Evolutionary conservation across 169 alveolate genomes (phyloP).

Genomic region (Eimeria acervulina): DNA sequence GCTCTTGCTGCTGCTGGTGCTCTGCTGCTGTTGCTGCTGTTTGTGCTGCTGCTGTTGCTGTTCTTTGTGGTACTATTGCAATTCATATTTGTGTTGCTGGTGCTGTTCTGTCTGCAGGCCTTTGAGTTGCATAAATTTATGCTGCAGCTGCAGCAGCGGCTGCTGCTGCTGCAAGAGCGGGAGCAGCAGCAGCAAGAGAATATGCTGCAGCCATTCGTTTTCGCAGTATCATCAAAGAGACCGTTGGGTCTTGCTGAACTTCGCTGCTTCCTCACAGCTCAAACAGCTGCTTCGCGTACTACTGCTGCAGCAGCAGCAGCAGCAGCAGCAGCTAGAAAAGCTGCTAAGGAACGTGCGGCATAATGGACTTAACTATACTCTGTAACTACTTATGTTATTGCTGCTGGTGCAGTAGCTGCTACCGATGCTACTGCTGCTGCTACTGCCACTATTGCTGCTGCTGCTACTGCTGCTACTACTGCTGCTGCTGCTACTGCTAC

Average conservation of each 20-base stretch:
- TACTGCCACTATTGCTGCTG: not conserved
- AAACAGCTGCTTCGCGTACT: not conserved
- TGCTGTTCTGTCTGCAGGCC: conserved; percentile 20
- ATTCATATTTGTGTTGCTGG: not conserved
- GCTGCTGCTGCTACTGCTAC: not conserved
- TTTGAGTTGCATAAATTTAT: conserved; percentile 18
- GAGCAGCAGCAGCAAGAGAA: not conserved
- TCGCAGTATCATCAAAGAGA: conserved; percentile 33
- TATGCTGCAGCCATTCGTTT: not conserved
- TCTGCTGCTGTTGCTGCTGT: not conserved
- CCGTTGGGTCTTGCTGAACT: conserved; percentile 16
- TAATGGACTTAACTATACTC: too few relatives aligned
- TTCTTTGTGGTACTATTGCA: not conserved
- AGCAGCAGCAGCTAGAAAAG: too few relatives aligned
- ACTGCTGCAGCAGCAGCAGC: too few relatives aligned
- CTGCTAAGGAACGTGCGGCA: too few relatives aligned
- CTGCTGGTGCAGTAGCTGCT: not conserved
- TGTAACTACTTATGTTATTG: not conserved
- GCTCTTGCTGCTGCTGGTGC: not conserved
- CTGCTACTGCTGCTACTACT: not conserved
- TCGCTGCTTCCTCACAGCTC: conserved; percentile 36
- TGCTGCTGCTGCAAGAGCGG: conserved; percentile 39
- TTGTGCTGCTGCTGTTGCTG: not conserved
- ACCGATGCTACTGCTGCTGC: conserved; percentile 5
- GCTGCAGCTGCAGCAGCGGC: conserved; percentile 63